A percentile compares a stretch with the other conserved stretches of the same genome.
These are phyloP conservation scores for Agrocybe pediades DNA, from an alignment of 768 basidiomycete species.

Conservation along the genomic window DNA sequence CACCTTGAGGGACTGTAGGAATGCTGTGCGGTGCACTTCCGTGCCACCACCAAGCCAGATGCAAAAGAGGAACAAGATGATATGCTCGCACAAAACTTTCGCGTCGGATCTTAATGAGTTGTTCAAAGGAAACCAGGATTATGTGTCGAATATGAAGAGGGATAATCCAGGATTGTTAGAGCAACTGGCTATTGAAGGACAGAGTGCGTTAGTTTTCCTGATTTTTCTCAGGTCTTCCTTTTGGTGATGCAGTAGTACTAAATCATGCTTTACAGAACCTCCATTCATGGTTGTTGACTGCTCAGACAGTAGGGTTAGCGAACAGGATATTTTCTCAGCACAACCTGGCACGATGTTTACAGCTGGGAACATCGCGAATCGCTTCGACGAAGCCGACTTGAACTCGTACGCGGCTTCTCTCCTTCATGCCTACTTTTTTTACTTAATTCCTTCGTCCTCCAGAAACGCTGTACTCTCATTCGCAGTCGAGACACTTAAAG, in stretches of 20 bases:
- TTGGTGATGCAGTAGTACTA: background rate
- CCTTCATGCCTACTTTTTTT: background rate
- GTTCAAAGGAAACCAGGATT: constrained; percentile 23
- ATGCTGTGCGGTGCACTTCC: background rate
- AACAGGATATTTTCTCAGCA: constrained; percentile 30
- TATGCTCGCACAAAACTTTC: constrained; percentile 4
- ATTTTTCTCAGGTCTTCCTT: background rate
- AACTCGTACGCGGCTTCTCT: constrained; percentile 24
- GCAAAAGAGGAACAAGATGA: background rate
- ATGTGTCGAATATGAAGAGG: constrained; percentile 21
- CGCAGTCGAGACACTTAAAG: constrained; percentile 27
- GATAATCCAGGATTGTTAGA: constrained; percentile 21
- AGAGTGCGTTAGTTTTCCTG: constrained; percentile 15
- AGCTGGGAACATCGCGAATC: constrained; percentile 33
- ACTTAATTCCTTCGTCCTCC: background rate
- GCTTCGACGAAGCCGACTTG: constrained; percentile 28
- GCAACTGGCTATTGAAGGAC: constrained; percentile 20
- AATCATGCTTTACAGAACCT: constrained; percentile 20
- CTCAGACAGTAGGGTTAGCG: constrained; percentile 32
- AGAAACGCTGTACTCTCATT: constrained; percentile 31
- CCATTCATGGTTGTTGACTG: constrained; percentile 36
- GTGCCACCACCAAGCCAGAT: background rate
- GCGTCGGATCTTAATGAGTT: constrained; percentile 15
- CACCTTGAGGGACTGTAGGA: background rate
- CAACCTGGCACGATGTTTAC: constrained; percentile 33